These are phyloP conservation scores for Chrysoporthe puriensis DNA, from an alignment of 2,329 filamentous ascomycete genomes.

Conservation along the genomic window DNA sequence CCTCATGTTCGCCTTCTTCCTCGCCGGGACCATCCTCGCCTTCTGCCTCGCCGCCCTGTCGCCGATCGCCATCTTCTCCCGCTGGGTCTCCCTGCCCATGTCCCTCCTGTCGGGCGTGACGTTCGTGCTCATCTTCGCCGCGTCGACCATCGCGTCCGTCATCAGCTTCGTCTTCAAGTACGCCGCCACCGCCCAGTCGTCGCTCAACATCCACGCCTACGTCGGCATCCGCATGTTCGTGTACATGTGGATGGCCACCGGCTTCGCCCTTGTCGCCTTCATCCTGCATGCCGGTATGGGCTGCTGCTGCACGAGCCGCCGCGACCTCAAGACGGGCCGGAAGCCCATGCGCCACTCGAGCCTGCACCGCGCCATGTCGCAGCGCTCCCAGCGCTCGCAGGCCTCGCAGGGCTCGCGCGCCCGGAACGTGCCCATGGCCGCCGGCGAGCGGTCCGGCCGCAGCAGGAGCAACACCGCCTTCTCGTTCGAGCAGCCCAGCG, in stretches of 20 bases:
- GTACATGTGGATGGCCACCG: slow-evolving; percentile 86
- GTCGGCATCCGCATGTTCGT: slow-evolving; percentile 77
- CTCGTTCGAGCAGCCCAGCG: slow-evolving; percentile 23
- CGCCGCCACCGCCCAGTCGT: slow-evolving; percentile 70
- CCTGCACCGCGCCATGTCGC: slow-evolving; percentile 27
- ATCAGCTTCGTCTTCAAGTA: slow-evolving; percentile 83
- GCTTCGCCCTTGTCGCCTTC: slow-evolving; percentile 69
- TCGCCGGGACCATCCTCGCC: slow-evolving; percentile 70
- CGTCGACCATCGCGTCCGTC: slow-evolving; percentile 75
- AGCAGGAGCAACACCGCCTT: slow-evolving; percentile 27
- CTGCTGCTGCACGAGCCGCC: slow-evolving; percentile 70
- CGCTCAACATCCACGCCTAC: slow-evolving; percentile 75
- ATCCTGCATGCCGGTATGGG: slow-evolving; percentile 75
- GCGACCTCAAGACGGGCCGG: slow-evolving; percentile 52
- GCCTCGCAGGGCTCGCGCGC: slow-evolving; percentile 18
- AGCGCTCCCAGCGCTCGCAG: slow-evolving; percentile 37
- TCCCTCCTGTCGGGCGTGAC: slow-evolving; percentile 69
- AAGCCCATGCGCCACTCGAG: slow-evolving; percentile 34
- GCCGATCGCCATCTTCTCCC: slow-evolving; percentile 56
- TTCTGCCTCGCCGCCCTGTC: slow-evolving; percentile 73
- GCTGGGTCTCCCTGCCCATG: slow-evolving; percentile 67
- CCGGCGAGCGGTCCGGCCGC: slow-evolving; percentile 12
- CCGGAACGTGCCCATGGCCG: slow-evolving; percentile 11
- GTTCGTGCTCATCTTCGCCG: slow-evolving; percentile 69
- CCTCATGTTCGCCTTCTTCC: slow-evolving; percentile 89